Percentiles rank a stretch among this genome's conserved stretches.
Conservation (phyloP, 228 moss, liverwort and hornwort genomes). For the Sphagnum fallax region DNA sequence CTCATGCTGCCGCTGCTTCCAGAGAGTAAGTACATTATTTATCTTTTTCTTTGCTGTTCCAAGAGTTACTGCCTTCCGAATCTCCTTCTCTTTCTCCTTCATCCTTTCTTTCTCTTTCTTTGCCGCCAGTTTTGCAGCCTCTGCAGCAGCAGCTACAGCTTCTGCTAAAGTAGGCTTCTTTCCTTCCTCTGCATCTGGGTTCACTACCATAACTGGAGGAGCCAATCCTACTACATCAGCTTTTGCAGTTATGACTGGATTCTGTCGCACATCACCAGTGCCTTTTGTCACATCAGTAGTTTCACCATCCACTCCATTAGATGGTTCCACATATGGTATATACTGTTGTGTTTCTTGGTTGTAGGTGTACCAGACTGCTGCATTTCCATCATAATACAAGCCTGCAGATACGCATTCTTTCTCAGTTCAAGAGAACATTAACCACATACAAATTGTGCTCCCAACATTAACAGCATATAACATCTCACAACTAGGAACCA, state of each 20-base stretch:
- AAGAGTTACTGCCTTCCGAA: conserved; percentile 50
- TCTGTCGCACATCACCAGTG: conserved; percentile 24
- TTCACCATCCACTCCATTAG: conserved; percentile 33
- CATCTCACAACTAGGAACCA: too few relatives aligned
- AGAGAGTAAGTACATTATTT: conserved; percentile 85
- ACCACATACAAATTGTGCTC: too few relatives aligned
- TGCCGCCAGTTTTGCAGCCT: conserved; percentile 69
- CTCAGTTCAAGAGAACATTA: neutral
- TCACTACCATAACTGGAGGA: conserved; percentile 68
- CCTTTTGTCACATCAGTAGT: conserved; percentile 25
- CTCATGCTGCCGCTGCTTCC: conserved; percentile 97
- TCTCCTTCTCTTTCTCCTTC: conserved; percentile 81
- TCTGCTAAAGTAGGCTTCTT: conserved; percentile 91
- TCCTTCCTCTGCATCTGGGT: conserved; percentile 37
- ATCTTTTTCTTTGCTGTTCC: conserved; percentile 84
- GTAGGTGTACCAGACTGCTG: conserved; percentile 90
- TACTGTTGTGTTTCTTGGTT: conserved; percentile 92
- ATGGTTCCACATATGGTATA: conserved; percentile 48
- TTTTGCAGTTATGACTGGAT: conserved; percentile 42
- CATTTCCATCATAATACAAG: conserved; percentile 92
- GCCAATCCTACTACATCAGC: conserved; percentile 75
- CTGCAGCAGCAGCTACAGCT: conserved; percentile 96
- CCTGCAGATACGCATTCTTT: conserved; percentile 28
- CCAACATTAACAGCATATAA: too few relatives aligned
- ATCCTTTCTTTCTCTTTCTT: conserved; percentile 90